A percentile compares a stretch with the other conserved stretches of the same genome.
phyloP scores from a whole-genome alignment of 352 stramenopile genomes.

The Elongisporangium anandrum region DNA sequence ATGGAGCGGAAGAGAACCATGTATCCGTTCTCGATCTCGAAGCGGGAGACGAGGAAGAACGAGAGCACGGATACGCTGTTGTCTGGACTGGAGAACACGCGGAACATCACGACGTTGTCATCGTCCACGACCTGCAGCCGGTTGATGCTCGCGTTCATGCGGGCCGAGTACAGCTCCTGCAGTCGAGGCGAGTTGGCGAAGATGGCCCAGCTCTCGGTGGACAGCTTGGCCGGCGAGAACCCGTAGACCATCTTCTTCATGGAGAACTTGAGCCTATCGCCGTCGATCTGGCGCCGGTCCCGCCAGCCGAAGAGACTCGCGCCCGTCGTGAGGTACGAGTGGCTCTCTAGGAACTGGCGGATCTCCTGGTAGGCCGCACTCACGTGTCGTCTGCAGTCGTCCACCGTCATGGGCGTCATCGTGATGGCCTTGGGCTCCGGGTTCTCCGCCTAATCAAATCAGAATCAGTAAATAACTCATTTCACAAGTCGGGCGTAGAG shows the following conservation, averaged over 20 bases:
- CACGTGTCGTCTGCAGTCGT: constrained; percentile 36
- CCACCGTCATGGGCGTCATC: constrained; percentile 20
- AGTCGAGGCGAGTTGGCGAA: constrained; percentile 23
- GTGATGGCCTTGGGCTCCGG: constrained; percentile 1
- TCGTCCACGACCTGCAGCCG: constrained; percentile 47
- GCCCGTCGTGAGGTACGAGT: constrained; percentile 40
- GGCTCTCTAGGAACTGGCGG: constrained; percentile 33
- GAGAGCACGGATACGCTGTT: constrained; percentile 28
- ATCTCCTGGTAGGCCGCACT: constrained; percentile 37
- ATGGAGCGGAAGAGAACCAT: constrained; percentile 45
- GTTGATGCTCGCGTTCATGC: constrained; percentile 38
- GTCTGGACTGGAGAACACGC: constrained; percentile 29
- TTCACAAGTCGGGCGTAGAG: constrained; percentile 2
- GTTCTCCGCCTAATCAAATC: constrained; percentile 6
- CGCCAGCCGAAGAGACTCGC: constrained; percentile 48
- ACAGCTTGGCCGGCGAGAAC: constrained; percentile 21
- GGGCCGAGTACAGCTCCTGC: constrained; percentile 37
- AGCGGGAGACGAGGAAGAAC: constrained; percentile 40
- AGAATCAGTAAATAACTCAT: constrained; percentile 1
- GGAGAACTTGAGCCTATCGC: constrained; percentile 47
- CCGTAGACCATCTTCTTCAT: constrained; percentile 47
- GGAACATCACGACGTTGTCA: constrained; percentile 55
- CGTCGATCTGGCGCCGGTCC: constrained; percentile 32
- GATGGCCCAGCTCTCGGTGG: constrained; percentile 30
- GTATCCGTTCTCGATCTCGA: constrained; percentile 28